Conservation (phyloP, 768 basidiomycete species). For the Panaeolus papilionaceus region DNA sequence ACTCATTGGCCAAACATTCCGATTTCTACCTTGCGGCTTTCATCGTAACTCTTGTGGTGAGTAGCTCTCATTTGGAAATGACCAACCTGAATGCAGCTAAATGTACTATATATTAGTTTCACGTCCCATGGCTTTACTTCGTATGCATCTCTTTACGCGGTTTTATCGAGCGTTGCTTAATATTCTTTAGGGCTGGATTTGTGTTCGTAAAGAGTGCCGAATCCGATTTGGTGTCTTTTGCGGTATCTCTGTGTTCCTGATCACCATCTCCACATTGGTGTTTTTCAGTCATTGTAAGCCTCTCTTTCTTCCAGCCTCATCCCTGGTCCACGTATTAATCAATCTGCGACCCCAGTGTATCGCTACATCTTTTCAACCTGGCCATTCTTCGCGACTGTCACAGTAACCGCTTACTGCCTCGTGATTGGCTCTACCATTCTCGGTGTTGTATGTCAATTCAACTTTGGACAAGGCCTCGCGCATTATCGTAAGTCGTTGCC, state of each 20-base stretch:
- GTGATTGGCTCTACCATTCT: constrained; percentile 47
- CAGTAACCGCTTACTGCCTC: constrained; percentile 48
- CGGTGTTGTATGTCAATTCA: constrained; percentile 54
- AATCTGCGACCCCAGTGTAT: constrained; percentile 38
- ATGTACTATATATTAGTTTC: constrained; percentile 34
- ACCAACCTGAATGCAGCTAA: neutral
- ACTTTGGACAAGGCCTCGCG: constrained; percentile 61
- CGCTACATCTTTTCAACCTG: constrained; percentile 49
- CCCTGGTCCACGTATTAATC: neutral
- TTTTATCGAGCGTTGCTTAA: neutral
- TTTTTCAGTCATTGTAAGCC: constrained; percentile 48
- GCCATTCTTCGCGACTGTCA: constrained; percentile 56
- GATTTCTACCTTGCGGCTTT: constrained; percentile 49
- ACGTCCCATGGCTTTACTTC: constrained; percentile 53
- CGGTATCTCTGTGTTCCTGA: constrained; percentile 41
- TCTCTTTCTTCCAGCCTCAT: neutral
- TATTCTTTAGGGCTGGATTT: constrained; percentile 52
- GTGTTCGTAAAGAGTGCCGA: constrained; percentile 51
- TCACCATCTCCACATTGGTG: constrained; percentile 46
- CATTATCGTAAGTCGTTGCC: constrained; percentile 50
- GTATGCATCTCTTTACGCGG: constrained; percentile 34
- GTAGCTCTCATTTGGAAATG: constrained; percentile 24
- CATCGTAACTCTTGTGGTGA: constrained; percentile 45
- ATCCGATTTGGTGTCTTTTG: constrained; percentile 46
- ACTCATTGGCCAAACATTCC: constrained; percentile 39